Base-by-base conservation (phyloP, 225 moss, liverwort and hornwort genomes). In the Bryoerythrophyllum caledonicum region DNA sequence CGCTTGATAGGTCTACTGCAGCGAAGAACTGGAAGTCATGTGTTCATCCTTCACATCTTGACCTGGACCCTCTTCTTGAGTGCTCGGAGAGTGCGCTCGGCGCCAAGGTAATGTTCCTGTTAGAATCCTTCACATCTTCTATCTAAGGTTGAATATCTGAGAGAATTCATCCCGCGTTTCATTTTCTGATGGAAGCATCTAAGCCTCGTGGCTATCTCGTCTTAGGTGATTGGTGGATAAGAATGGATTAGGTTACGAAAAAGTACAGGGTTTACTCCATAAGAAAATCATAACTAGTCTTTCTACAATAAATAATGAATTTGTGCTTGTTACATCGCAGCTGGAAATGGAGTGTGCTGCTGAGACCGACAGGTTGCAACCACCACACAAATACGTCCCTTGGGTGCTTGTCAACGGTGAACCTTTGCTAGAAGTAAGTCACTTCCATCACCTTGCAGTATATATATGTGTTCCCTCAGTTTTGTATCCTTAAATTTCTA, bases 341-440 rank as follows among this genome's bases (percentile, higher is more conserved):
- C 59, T 92, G 86, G 93, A 89, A 73, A 80, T 87, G 86, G 88
- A 90, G 56, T 87, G 75, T 60, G 94, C 86, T 71, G 86, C 80
- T 41, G 91, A 94, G 84, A 97, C 97, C 2, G 89, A 83, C 59
- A 89, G 87, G 73, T 86, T 97, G 85, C 72, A 88, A 71, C 97
- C 97, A 76, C 97, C 94, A 73, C 94, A 97, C 78, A 78, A 78
- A 76, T 97, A 94, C 53, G 93, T 97, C 19, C 97, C 97, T 0
- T 97, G 97, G 97, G 94, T 97, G 53, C 84, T 97, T 30, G 97
- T 97, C 27, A 88, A 97, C 20, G 94, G 97, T 61, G 89, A 88
- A 59, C 97, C 97, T 71, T 84, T 94, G 63, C 81, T 83, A 53
- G 90, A 91, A 32, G 94, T 96, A 83, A 80, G 91, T 79, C 20